These are phyloP conservation scores for Alternaria novae-zelandiae DNA, from an alignment of 2,329 filamentous ascomycete species.

Conservation along the genomic window DNA sequence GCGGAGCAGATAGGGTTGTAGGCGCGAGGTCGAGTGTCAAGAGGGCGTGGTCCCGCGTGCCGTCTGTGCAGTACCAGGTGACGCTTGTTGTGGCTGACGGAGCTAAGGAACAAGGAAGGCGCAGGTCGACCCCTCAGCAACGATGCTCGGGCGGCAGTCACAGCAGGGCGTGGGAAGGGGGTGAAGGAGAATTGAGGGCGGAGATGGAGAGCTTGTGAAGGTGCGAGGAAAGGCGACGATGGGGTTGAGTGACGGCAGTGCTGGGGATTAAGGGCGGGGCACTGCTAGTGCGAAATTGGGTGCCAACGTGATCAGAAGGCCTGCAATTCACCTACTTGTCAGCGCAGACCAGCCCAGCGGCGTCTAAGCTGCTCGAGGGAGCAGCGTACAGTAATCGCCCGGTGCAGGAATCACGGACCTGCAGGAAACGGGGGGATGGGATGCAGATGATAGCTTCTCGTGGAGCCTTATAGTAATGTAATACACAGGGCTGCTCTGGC, in stretches of 20 bases:
- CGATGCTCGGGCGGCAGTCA: constrained; percentile 12
- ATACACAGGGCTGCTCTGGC: constrained; percentile 14
- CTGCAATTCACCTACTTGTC: constrained; percentile 15
- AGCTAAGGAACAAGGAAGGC: constrained; percentile 26
- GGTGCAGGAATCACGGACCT: constrained; percentile 19
- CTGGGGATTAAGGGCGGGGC: constrained; percentile 31
- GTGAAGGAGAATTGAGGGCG: constrained; percentile 32
- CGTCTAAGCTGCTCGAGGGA: constrained; percentile 3
- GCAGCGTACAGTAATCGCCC: constrained; percentile 2
- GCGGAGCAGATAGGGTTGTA: constrained; percentile 59
- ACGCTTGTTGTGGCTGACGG: constrained; percentile 25
- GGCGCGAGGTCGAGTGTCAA: constrained; percentile 26
- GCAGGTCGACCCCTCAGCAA: constrained; percentile 25
- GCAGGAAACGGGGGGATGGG: constrained; percentile 8
- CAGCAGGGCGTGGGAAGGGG: constrained; percentile 7
- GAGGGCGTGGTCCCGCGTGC: constrained; percentile 30
- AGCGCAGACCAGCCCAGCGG: constrained; percentile 6
- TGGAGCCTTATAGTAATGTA: constrained; percentile 12
- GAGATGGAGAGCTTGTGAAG: constrained; percentile 19
- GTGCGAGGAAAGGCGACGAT: constrained; percentile 31
- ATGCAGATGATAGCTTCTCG: constrained; percentile 14
- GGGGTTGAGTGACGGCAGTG: constrained; percentile 31
- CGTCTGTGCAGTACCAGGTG: constrained; percentile 29
- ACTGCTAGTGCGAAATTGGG: constrained; percentile 23
- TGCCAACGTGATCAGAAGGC: constrained; percentile 18